These are phyloP conservation scores for Hysterangium stoloniferum DNA, from an alignment of 768 basidiomycete species.

Conservation along the genomic window DNA sequence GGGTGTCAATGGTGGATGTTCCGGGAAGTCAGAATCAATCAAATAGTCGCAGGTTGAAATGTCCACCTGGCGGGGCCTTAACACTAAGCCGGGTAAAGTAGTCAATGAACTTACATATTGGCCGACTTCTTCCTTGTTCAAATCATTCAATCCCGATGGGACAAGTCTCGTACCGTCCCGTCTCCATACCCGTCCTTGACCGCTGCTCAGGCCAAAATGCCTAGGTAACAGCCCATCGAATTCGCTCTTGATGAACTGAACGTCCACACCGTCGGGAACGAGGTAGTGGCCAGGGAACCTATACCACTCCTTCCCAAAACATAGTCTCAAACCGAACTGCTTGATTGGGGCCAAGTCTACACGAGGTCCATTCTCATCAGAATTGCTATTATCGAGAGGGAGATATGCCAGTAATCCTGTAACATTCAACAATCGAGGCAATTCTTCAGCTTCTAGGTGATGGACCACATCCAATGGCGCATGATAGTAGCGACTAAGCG, in stretches of 20 bases:
- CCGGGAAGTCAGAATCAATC: constrained; percentile 83
- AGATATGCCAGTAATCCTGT: constrained; percentile 53
- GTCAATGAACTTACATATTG: constrained; percentile 58
- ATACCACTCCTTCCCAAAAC: constrained; percentile 94
- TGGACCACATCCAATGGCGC: constrained; percentile 69
- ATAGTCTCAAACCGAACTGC: constrained; percentile 66
- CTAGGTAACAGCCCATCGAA: constrained; percentile 86
- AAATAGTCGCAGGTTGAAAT: constrained; percentile 78
- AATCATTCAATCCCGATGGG: constrained; percentile 72
- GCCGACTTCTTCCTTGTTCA: constrained; percentile 70
- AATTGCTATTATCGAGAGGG: constrained; percentile 26
- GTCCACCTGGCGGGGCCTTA: constrained; percentile 44
- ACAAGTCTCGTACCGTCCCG: constrained; percentile 54
- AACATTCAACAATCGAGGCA: constrained; percentile 73
- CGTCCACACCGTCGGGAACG: constrained; percentile 71
- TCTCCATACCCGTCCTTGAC: constrained; percentile 37
- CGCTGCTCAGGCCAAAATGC: constrained; percentile 53
- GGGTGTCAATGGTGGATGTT: constrained; percentile 42
- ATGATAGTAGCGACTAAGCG: constrained; percentile 85
- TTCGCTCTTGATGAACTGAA: constrained; percentile 88
- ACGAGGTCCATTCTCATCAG: constrained; percentile 32
- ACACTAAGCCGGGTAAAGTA: constrained; percentile 5
- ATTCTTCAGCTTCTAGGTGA: constrained; percentile 67
- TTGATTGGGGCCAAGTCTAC: constrained; percentile 64
- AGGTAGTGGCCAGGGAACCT: constrained; percentile 89